Conservation (phyloP, 129 eudicot genomes). For the Saposhnikovia divaricata region DNA sequence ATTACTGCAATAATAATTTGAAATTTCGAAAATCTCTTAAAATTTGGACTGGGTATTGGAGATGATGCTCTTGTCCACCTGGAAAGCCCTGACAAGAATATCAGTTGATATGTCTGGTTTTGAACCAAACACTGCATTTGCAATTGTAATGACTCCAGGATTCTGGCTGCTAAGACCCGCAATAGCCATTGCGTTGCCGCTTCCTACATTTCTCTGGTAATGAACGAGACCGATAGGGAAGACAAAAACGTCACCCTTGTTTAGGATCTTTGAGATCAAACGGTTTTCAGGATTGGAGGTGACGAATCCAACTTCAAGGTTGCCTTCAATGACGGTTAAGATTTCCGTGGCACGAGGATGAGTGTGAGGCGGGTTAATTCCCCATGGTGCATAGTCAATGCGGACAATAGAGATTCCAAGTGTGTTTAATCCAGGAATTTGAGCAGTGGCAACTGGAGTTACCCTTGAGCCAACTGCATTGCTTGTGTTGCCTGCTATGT, state of each 20-base stretch:
- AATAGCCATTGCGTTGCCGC: neutral
- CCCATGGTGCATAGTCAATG: too few relatives aligned
- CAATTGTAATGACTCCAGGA: constrained; percentile 14
- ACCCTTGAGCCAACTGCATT: too few relatives aligned
- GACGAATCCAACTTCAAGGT: constrained; percentile 7
- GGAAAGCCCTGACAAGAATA: constrained; percentile 16
- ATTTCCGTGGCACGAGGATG: too few relatives aligned
- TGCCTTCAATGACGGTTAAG: constrained; percentile 15
- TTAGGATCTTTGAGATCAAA: constrained; percentile 13
- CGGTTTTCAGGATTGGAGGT: constrained; percentile 14
- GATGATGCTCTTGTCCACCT: constrained; percentile 6
- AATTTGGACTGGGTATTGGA: constrained; percentile 3
- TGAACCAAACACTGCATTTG: constrained; percentile 16
- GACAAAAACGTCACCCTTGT: constrained; percentile 18
- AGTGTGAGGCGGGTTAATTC: too few relatives aligned
- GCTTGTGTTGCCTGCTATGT: too few relatives aligned
- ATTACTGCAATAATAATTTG: neutral
- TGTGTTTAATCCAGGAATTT: too few relatives aligned
- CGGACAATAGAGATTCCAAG: too few relatives aligned
- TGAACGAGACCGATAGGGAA: constrained; percentile 21
- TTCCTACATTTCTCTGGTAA: constrained; percentile 12
- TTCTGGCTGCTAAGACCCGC: constrained; percentile 19
- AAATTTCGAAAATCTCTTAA: neutral
- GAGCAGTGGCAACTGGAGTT: too few relatives aligned
- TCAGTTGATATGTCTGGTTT: constrained; percentile 5